phyloP scores from a whole-genome alignment of 805 yeast species.

The Saccharomycopsis malanga region DNA sequence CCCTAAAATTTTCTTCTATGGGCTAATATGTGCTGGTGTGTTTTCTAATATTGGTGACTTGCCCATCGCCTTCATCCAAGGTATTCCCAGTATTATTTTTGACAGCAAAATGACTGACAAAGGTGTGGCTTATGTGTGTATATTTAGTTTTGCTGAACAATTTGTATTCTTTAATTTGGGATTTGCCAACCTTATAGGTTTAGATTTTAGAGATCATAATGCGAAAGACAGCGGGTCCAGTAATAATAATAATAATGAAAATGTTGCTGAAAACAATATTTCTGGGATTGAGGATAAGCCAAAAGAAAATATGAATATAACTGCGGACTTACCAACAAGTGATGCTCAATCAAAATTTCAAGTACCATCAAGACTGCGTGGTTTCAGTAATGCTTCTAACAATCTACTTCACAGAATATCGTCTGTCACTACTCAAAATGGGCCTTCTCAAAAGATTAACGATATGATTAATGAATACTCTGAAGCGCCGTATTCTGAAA shows the following conservation, averaged over 20 bases:
- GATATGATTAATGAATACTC: constrained; percentile 10
- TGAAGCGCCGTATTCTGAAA: constrained; percentile 1
- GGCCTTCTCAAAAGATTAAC: neutral
- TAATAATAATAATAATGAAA: neutral
- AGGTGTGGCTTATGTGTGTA: constrained; percentile 47
- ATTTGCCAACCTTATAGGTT: constrained; percentile 32
- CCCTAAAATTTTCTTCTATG: constrained; percentile 44
- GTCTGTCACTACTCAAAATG: neutral
- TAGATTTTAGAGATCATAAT: constrained; percentile 33
- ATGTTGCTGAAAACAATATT: neutral
- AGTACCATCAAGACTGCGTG: neutral
- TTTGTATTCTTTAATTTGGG: constrained; percentile 39
- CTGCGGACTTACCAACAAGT: neutral
- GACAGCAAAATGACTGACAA: constrained; percentile 33
- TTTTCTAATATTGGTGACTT: constrained; percentile 47
- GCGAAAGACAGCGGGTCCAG: too few species aligned
- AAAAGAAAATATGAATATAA: neutral
- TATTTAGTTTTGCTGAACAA: constrained; percentile 37
- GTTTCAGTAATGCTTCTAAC: neutral
- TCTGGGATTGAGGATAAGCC: neutral
- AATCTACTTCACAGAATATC: neutral
- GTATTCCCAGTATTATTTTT: constrained; percentile 32
- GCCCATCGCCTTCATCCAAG: constrained; percentile 48
- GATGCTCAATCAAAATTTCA: neutral
- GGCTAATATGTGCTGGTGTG: constrained; percentile 40